A percentile compares a stretch with the other conserved stretches of the same genome.
Evolutionary conservation across 768 basidiomycete species (phyloP).

Genomic region (Cystofilobasidium capitatum): DNA sequence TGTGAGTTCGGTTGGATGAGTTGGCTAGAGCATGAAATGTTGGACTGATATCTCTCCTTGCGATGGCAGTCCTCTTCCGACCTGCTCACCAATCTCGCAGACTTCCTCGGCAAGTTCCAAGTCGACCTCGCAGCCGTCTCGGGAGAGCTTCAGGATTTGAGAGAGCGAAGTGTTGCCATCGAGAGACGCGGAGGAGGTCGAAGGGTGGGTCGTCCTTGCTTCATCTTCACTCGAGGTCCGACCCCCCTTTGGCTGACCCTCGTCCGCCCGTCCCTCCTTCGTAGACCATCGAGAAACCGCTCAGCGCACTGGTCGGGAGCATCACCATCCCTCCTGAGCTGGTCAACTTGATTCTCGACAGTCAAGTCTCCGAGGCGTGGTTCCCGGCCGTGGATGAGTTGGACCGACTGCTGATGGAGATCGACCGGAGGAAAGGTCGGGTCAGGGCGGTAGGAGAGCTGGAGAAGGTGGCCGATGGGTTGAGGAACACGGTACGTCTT

Average conservation of each 20-base stretch:
- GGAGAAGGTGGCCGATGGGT: conserved; percentile 69
- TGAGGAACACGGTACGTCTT: conserved; percentile 70
- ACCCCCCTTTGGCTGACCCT: not conserved
- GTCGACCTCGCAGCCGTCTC: conserved; percentile 88
- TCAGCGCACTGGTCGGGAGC: conserved; percentile 68
- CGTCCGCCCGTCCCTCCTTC: not conserved
- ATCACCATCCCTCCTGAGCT: conserved; percentile 74
- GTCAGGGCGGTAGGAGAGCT: conserved; percentile 81
- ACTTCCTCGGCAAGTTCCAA: conserved; percentile 91
- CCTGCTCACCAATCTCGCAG: conserved; percentile 75
- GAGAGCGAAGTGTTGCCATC: conserved; percentile 79
- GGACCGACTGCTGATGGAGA: conserved; percentile 58
- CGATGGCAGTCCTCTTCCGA: conserved; percentile 63
- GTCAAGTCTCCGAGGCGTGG: conserved; percentile 80
- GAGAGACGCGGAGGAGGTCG: conserved; percentile 76
- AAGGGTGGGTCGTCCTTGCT: conserved; percentile 49
- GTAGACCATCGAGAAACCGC: conserved; percentile 78
- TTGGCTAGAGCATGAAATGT: too few species aligned
- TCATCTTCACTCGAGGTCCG: not conserved
- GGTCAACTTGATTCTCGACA: conserved; percentile 68
- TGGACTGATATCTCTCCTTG: conserved; percentile 1
- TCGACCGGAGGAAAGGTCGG: conserved; percentile 57
- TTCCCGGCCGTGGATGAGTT: conserved; percentile 69
- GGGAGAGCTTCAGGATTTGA: conserved; percentile 89
- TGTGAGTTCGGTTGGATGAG: conserved; percentile 42